These are phyloP conservation scores for Diplodia corticola DNA, from an alignment of 2,329 filamentous ascomycete genomes.

Conservation along the genomic window DNA sequence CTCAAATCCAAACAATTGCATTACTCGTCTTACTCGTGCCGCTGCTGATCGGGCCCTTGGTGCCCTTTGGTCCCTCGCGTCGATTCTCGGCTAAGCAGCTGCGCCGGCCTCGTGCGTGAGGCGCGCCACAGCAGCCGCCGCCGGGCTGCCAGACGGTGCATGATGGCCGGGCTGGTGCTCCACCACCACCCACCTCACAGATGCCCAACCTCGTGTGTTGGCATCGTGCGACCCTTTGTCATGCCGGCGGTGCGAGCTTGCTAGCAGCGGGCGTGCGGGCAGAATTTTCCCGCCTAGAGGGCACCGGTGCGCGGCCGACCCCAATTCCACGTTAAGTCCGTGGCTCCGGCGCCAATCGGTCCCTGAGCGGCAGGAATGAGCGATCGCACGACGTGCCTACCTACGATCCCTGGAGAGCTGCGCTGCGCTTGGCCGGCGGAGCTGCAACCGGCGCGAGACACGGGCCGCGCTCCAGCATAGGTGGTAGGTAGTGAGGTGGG, in stretches of 20 bases:
- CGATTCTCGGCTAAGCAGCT: conserved; percentile 1
- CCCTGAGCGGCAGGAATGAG: background rate
- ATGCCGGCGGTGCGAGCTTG: background rate
- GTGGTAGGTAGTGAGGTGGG: background rate
- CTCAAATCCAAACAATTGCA: background rate
- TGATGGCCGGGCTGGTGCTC: background rate
- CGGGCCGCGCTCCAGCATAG: background rate
- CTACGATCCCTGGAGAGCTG: background rate
- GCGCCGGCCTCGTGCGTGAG: background rate
- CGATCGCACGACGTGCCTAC: too few species aligned
- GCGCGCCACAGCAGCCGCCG: conserved; percentile 12
- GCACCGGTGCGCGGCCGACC: background rate
- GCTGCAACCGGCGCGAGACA: background rate
- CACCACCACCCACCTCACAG: too few species aligned
- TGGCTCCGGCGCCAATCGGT: background rate
- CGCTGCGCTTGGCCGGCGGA: background rate
- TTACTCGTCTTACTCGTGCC: conserved; percentile 6
- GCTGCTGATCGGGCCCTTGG: background rate
- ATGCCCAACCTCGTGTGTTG: background rate
- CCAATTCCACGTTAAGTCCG: background rate
- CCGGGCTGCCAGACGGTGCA: background rate
- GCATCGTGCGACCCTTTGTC: background rate
- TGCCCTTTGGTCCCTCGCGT: too few species aligned
- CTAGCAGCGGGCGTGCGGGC: background rate
- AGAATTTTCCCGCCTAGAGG: background rate